Conservation (phyloP, 2,329 filamentous ascomycete genomes). For the Pseudofabraea citricarpa region DNA sequence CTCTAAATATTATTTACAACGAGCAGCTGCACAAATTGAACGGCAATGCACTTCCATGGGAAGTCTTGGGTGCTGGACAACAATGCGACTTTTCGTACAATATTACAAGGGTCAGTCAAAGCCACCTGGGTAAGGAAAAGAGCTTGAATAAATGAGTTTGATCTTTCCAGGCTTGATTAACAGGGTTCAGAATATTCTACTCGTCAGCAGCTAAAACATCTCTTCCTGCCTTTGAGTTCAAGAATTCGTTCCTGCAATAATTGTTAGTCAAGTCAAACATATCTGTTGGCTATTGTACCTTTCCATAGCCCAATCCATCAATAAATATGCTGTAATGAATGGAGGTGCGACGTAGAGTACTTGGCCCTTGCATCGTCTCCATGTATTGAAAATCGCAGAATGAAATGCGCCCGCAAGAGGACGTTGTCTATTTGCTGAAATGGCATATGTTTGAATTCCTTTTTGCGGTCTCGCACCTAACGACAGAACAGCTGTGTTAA, state of each 20-base stretch:
- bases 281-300: slow-evolving; percentile 50
- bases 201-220: too few species aligned
- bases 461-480: slow-evolving; percentile 41
- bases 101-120: too few species aligned
- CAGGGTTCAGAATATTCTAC: too few species aligned
- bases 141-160: too few species aligned
- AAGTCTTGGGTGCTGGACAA: too few species aligned
- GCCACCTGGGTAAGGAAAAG: too few species aligned
- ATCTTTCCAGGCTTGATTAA: too few species aligned
- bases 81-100: too few species aligned
- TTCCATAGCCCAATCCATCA: slow-evolving; percentile 84
- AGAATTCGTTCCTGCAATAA: slow-evolving; percentile 61
- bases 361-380: slow-evolving; percentile 76
- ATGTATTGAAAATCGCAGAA: slow-evolving; percentile 88
- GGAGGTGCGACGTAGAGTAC: slow-evolving; percentile 81
- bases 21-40: too few species aligned
- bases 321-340: slow-evolving; percentile 68
- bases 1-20: too few species aligned
- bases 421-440: slow-evolving; percentile 82
- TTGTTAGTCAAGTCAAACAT: slow-evolving; percentile 1
- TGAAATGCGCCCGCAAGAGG: slow-evolving; percentile 70
- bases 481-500: neutral
- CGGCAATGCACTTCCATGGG: too few species aligned
- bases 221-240: slow-evolving; percentile 73
- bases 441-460: slow-evolving; percentile 62